A percentile compares a stretch with the other conserved stretches of the same genome.
These are phyloP conservation scores for Rhodotorula taiwanensis DNA, from an alignment of 768 basidiomycete species.

Conservation along the genomic window DNA sequence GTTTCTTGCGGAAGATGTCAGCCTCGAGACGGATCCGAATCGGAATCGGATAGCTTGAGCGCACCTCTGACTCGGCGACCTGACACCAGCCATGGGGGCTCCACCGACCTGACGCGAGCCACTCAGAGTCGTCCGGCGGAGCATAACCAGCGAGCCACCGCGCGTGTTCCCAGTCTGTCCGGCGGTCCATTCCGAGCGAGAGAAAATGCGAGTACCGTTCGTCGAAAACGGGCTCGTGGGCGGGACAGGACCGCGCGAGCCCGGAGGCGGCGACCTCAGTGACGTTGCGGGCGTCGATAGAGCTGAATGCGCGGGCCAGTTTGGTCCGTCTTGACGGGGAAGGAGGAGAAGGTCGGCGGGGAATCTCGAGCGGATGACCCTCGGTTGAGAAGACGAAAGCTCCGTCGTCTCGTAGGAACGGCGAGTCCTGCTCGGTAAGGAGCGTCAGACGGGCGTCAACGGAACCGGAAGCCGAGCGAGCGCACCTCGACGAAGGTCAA, in stretches of 20 bases:
- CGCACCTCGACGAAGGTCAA: conserved; percentile 60
- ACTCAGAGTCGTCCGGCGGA: conserved; percentile 51
- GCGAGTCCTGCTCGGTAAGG: conserved; percentile 58
- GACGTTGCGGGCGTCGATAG: background rate
- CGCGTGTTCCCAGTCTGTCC: conserved; percentile 74
- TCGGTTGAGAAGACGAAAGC: conserved; percentile 93
- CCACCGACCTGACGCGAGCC: conserved; percentile 50
- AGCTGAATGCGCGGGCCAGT: background rate
- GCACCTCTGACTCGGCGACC: conserved; percentile 55
- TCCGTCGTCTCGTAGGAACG: conserved; percentile 65
- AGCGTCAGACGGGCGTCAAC: background rate
- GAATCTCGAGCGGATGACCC: conserved; percentile 75
- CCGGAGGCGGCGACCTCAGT: background rate
- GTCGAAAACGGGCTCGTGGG: conserved; percentile 48
- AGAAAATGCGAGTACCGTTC: conserved; percentile 46
- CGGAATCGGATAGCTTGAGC: background rate
- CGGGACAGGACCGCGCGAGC: conserved; percentile 55
- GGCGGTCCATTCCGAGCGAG: conserved; percentile 60
- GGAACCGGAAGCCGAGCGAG: background rate
- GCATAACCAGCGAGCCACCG: conserved; percentile 59
- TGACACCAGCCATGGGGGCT: conserved; percentile 68
- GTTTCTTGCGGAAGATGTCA: background rate
- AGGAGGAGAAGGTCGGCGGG: conserved; percentile 49
- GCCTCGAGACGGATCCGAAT: background rate
- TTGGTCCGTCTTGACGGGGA: background rate